Evolutionary conservation across 148 eudicot genomes (phyloP).

Genomic region (Rhododendron vialii): DNA sequence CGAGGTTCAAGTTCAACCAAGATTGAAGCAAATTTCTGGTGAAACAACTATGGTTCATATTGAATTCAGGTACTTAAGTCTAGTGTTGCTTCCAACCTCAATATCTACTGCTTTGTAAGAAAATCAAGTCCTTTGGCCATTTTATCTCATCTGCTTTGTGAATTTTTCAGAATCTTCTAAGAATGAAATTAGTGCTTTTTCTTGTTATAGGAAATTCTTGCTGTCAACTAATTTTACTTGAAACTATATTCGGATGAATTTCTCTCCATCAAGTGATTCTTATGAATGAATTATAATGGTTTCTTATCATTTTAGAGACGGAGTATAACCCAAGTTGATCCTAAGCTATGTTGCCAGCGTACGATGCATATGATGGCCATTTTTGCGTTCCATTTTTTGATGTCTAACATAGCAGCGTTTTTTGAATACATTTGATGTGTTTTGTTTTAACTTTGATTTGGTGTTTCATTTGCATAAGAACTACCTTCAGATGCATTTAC

Average conservation of each 20-base stretch:
- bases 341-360: neutral
- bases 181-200: neutral
- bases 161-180: neutral
- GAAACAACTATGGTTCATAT: constrained; percentile 43
- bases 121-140: neutral
- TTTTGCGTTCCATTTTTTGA: neutral
- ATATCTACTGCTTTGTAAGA: neutral
- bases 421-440: neutral
- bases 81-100: neutral
- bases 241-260: neutral
- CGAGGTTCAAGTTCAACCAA: constrained; percentile 72
- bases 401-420: neutral
- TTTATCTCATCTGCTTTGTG: neutral
- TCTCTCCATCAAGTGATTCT: neutral
- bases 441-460: neutral
- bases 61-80: constrained; percentile 63
- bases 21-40: constrained; percentile 50
- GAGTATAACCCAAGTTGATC: neutral
- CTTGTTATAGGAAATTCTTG: neutral
- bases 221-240: neutral
- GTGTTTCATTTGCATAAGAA: constrained; percentile 1
- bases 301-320: neutral
- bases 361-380: neutral
- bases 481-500: neutral
- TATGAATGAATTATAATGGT: neutral